Base-by-base conservation (phyloP, 331 rosid genomes). In the Phaseolus coccineus region DNA sequence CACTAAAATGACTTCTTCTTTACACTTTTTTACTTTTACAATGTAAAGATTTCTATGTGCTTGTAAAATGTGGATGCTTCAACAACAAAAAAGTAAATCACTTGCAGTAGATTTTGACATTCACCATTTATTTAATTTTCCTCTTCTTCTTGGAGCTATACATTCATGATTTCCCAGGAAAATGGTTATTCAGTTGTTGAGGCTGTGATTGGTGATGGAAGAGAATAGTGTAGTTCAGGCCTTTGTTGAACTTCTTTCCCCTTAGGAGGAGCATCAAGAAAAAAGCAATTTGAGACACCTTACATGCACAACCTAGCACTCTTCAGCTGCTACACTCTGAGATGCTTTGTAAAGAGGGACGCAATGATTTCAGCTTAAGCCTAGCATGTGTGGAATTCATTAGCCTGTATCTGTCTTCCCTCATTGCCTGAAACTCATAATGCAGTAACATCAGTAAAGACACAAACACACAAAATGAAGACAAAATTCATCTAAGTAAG, bases 291-390 rank as follows among this genome's bases (percentile, higher is more conserved):
- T 52, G 68, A 63, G 51, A 57, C 69, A 64, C 70, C 63, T 58
- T 76, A 81, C 76, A 48, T 52, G 74, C 57, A 74, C 85, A 77
- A 35, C 55, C 22, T 25, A 72, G 51, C 83, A 46, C 53, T 47
- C 66, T 14, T 88, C 85, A 94, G 79, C 82, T 88, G 1, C 48
- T 69, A 57, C 88, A 89, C 83, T 95, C 99, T 8, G 93, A 88
- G 84, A 95, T 95, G 91, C 97, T 93, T 77, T 93, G 96, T 33
- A 95, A 84, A 7, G 94, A 90, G 35, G 99, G 99, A 30, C 90
- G 95, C 99, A 98, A 95, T 0, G 91, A 80, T 77, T 91, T 93
- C 16, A 91, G 79, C 81, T 85, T 87, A 50, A 35, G 28, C 1
- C 77, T 84, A 15, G 83, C 81, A 61, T 61, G 80, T 68, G 19